Base-by-base conservation (phyloP, 148 eudicot genomes). In the Pharnaceum exiguum region DNA sequence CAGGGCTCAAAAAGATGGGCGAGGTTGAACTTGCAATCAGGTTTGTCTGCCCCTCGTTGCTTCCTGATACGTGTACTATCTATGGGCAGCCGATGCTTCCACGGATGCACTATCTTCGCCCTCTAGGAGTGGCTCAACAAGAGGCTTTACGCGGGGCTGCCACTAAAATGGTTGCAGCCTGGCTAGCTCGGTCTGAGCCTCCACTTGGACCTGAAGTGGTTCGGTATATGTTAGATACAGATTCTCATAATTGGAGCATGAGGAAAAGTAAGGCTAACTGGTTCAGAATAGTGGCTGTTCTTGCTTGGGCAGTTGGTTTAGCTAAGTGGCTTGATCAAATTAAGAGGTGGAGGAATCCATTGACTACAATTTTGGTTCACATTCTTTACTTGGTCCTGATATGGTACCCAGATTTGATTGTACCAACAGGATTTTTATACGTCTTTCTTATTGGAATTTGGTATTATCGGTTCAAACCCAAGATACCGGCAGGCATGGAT, bases 241-340 rank as follows among this genome's bases (percentile, higher is more conserved):
- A 89, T 55, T 93, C 96, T 0, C 89, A 89, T 49, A 67, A 71
- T 8, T 93, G 99, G 99, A 93, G 99, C 79, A 83, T 93, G 91
- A 83, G 99, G 63, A 93, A 80, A 64, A 89, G 99, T 45, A 88
- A 89, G 71, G 80, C 95, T 3, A 89, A 93, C 64, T 93, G 99
- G 99, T 85, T 79, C 10, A 75, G 99, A 26, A 93, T 89, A 1
- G 91, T 93, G 32, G 86, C 83, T 0, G 96, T 93, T 1, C 73
- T 93, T 0, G 84, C 96, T 10, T 93, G 99, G 99, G 74, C 74
- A 0, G 80, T 93, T 28, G 99, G 99, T 44, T 68, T 93, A 40
- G 96, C 96, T 4, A 85, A 83, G 49, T 93, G 99, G 99, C 29
- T 93, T 7, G 79, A 89, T n/a, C 73, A 77, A 5, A 80, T 93